A percentile compares a stretch with the other conserved stretches of the same genome.
Conservation (phyloP, 2,329 filamentous ascomycete genomes). For the Microsporum audouinii region DNA sequence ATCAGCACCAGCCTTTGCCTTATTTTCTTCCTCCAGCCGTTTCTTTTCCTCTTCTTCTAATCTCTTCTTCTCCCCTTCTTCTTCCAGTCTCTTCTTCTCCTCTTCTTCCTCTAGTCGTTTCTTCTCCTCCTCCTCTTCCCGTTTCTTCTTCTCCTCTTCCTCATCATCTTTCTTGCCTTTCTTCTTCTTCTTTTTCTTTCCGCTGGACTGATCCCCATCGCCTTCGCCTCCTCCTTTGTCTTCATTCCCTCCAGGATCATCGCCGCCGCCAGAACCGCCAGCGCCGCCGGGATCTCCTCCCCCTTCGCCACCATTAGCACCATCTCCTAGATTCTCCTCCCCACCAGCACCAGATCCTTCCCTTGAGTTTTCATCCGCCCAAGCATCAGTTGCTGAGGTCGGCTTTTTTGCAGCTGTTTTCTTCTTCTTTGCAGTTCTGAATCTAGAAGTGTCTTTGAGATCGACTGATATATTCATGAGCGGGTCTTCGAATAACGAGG, state of each 20-base stretch:
- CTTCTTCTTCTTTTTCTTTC: slow-evolving; percentile 14
- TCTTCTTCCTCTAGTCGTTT: slow-evolving; percentile 4
- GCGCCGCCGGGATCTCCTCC: slow-evolving; percentile 7
- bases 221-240: slow-evolving; percentile 6
- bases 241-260: neutral
- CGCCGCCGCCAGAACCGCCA: slow-evolving; percentile 4
- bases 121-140: slow-evolving; percentile 10
- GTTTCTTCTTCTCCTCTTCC: slow-evolving; percentile 7
- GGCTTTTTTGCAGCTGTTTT: slow-evolving; percentile 5
- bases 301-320: neutral
- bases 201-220: neutral
- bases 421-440: slow-evolving; percentile 14
- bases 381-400: neutral
- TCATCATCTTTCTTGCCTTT: slow-evolving; percentile 12
- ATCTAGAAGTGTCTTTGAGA: slow-evolving; percentile 11
- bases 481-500: neutral
- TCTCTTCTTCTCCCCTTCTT: slow-evolving; percentile 21
- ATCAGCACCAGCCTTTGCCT: slow-evolving; percentile 21
- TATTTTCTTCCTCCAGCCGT: slow-evolving; percentile 18
- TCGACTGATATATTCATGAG: slow-evolving; percentile 7
- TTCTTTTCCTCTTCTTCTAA: slow-evolving; percentile 24
- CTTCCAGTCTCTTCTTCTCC: slow-evolving; percentile 26
- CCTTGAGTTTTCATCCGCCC: neutral
- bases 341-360: slow-evolving; percentile 7
- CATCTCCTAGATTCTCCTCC: neutral